Percentiles rank a stretch among this genome's conserved stretches.
These are phyloP conservation scores for Psilocybe cyanescens DNA, from an alignment of 768 basidiomycete genomes.

Conservation along the genomic window DNA sequence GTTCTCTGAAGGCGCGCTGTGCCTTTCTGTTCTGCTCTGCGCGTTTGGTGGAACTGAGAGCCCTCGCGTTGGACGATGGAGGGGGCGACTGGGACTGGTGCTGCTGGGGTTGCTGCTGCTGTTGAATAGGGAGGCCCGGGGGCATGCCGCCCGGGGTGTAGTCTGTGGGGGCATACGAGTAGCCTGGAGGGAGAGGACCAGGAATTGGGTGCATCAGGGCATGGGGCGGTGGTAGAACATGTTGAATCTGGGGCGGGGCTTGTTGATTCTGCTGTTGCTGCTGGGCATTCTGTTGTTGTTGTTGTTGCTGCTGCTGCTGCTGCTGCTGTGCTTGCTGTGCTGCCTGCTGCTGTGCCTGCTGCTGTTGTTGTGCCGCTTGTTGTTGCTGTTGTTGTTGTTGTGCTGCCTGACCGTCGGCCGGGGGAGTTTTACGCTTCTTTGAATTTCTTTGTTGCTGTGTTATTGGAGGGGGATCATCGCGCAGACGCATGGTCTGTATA, in stretches of 20 bases:
- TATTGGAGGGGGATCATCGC: conserved; percentile 58
- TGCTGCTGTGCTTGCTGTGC: conserved; percentile 29
- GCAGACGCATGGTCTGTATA: conserved; percentile 57
- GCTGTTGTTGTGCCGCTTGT: conserved; percentile 15
- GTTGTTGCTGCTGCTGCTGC: conserved; percentile 44
- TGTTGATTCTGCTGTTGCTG: conserved; percentile 30
- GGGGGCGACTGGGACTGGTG: conserved; percentile 33
- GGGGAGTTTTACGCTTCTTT: conserved; percentile 75
- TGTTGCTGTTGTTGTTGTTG: conserved; percentile 32
- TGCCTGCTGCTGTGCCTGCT: conserved; percentile 15
- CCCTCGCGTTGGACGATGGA: conserved; percentile 43
- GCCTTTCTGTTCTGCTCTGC: conserved; percentile 96
- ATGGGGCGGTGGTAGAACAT: conserved; percentile 58
- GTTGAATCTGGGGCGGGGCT: conserved; percentile 41
- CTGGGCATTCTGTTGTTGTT: conserved; percentile 25
- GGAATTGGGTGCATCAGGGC: conserved; percentile 54
- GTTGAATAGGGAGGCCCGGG: conserved; percentile 27
- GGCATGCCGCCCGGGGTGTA: conserved; percentile 60
- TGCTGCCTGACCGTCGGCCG: conserved; percentile 29
- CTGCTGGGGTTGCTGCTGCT: conserved; percentile 22
- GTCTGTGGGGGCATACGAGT: conserved; percentile 52
- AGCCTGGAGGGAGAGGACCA: conserved; percentile 51
- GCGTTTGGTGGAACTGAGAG: conserved; percentile 80
- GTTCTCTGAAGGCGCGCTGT: conserved; percentile 88
- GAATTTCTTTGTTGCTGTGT: conserved; percentile 45